These are phyloP conservation scores for Adansonia gregorii DNA, from an alignment of 441 rosid genomes.

Conservation along the genomic window DNA sequence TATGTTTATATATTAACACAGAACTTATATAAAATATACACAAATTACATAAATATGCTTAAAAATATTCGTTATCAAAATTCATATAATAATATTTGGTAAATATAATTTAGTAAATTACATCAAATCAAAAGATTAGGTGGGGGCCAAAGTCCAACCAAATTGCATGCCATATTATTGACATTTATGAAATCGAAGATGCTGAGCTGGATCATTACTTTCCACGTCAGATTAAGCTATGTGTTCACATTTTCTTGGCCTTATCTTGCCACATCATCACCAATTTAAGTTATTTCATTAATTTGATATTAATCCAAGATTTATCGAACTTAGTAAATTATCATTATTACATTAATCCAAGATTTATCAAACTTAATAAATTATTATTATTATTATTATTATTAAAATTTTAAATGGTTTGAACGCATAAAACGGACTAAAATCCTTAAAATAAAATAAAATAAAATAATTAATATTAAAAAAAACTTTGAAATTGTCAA, in stretches of 20 bases:
- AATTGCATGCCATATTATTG: conserved; percentile 33
- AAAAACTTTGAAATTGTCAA: background rate
- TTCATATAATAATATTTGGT: background rate
- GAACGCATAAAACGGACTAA: conserved; percentile 27
- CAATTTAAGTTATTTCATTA: background rate
- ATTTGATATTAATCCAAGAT: background rate
- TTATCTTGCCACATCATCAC: conserved; percentile 19
- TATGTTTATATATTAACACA: too few relatives aligned
- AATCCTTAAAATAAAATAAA: background rate
- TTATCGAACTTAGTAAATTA: background rate
- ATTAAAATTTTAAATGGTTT: too few relatives aligned
- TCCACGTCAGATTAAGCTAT: conserved; percentile 4
- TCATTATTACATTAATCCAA: background rate
- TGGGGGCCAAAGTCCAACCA: conserved; percentile 21
- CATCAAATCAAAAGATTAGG: conserved; percentile 1
- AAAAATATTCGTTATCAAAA: background rate
- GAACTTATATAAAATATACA: too few relatives aligned
- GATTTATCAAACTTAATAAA: background rate
- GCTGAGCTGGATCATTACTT: conserved; percentile 39
- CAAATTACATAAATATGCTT: too few relatives aligned
- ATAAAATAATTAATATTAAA: background rate
- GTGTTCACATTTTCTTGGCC: conserved; percentile 18
- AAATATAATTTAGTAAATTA: background rate
- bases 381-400: background rate
- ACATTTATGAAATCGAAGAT: conserved; percentile 4